Evolutionary conservation across 2,329 filamentous ascomycete species (phyloP).

Genomic region (Pseudophaeomoniella oleicola): DNA sequence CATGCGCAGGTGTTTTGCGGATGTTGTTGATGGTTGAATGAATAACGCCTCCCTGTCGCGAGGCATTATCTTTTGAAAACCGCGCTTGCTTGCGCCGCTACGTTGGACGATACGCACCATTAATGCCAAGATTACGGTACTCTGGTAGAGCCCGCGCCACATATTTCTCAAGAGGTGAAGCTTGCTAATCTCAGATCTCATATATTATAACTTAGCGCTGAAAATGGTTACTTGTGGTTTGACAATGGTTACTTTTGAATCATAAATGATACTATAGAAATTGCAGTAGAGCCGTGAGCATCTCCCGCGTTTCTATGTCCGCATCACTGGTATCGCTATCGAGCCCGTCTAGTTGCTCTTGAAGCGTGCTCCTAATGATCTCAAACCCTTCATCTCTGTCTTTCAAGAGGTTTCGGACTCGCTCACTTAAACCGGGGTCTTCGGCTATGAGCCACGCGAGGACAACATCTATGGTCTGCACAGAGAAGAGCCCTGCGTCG

Average conservation of each 20-base stretch:
- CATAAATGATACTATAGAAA: conserved; percentile 20
- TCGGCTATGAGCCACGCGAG: conserved; percentile 87
- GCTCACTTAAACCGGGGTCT: conserved; percentile 58
- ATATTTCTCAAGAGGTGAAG: too few relatives aligned
- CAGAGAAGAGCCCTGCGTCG: conserved; percentile 68
- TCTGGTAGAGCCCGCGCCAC: too few relatives aligned
- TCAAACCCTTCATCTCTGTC: conserved; percentile 53
- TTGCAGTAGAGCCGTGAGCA: conserved; percentile 35
- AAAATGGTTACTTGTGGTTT: too few relatives aligned
- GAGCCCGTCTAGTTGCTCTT: conserved; percentile 50
- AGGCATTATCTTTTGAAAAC: too few relatives aligned
- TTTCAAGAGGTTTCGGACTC: conserved; percentile 48
- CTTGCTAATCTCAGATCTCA: too few relatives aligned
- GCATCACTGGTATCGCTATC: conserved; percentile 37
- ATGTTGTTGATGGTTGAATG: background rate
- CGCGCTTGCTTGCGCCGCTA: too few relatives aligned
- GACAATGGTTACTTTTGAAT: too few relatives aligned
- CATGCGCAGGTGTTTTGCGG: background rate
- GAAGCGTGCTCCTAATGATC: conserved; percentile 51
- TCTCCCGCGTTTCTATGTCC: conserved; percentile 42
- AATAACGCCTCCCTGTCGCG: background rate
- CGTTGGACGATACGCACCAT: too few relatives aligned
- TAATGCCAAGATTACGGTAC: too few relatives aligned
- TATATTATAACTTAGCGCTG: too few relatives aligned
- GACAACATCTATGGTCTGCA: conserved; percentile 73